These are phyloP conservation scores for Dichomitus squalens DNA, from an alignment of 1,284 basidiomycete genomes.

Conservation along the genomic window DNA sequence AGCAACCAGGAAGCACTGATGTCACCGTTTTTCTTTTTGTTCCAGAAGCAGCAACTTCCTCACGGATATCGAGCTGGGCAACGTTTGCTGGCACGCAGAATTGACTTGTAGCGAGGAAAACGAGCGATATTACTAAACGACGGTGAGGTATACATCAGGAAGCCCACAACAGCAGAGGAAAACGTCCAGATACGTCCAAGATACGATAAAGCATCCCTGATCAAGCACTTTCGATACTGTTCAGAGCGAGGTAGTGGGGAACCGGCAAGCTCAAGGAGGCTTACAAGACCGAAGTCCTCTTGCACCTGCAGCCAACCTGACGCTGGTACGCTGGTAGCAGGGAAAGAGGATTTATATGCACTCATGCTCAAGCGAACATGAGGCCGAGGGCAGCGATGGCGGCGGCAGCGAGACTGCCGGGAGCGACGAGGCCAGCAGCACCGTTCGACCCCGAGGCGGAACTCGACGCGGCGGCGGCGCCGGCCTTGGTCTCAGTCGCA, in stretches of 20 bases:
- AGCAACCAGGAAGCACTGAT: too few relatives aligned
- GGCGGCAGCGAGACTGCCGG: constrained; percentile 29
- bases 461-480: constrained; percentile 21
- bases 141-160: constrained; percentile 22
- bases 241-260: background rate
- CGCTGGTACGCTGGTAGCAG: background rate
- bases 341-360: background rate
- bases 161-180: background rate
- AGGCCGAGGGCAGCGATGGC: constrained; percentile 32
- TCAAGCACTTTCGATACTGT: background rate
- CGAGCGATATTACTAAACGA: constrained; percentile 22
- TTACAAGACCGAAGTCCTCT: background rate
- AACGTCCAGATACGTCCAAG: background rate
- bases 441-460: constrained; percentile 17
- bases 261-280: background rate
- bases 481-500: constrained; percentile 29
- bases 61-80: too few relatives aligned
- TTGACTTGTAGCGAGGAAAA: too few relatives aligned
- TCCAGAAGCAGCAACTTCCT: too few relatives aligned
- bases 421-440: constrained; percentile 24
- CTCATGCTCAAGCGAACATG: constrained; percentile 23
- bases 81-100: background rate
- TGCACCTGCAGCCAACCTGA: background rate
- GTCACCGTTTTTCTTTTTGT: too few relatives aligned
- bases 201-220: background rate